phyloP scores from a whole-genome alignment of 148 eudicot species.

The Camellia sinensis region DNA sequence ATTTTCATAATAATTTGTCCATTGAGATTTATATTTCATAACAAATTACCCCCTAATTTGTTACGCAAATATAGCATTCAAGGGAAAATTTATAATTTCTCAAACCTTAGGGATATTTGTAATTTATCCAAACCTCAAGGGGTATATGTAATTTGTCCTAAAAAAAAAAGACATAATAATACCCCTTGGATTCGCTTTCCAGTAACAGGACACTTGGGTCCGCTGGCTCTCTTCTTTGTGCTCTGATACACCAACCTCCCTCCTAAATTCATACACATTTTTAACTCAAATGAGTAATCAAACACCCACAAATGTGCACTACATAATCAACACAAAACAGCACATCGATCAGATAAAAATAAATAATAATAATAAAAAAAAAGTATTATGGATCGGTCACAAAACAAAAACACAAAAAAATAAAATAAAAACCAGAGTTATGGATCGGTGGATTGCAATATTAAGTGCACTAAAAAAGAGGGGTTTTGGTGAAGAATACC shows the following conservation, averaged over 20 bases:
- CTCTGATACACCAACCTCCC: conserved; percentile 53
- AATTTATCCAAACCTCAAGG: no score
- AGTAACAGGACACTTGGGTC: conserved; percentile 58
- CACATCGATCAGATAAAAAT: background rate
- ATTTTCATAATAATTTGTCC: no score
- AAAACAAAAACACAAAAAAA: background rate
- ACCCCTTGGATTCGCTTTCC: conserved; percentile 65
- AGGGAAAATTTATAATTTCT: no score
- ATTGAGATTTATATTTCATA: no score
- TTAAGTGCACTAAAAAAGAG: background rate
- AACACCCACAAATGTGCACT: background rate
- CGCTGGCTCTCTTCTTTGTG: conserved; percentile 62
- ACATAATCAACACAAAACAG: background rate
- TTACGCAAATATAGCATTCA: no score
- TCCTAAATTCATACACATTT: conserved; percentile 27
- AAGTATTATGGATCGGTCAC: background rate
- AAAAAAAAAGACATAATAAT: conserved; percentile 4
- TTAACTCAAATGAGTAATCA: conserved; percentile 13
- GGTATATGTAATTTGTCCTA: no score
- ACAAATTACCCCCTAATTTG: no score
- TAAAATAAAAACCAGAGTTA: background rate
- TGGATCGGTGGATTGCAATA: background rate
- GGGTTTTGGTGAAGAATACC: conserved; percentile 20
- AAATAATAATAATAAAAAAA: background rate
- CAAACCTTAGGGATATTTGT: no score